Evolutionary conservation across 164 flowering plant species (phyloP), one percentile per base, ranked within the genome.

Genomic region (Annona squamosa): DNA sequence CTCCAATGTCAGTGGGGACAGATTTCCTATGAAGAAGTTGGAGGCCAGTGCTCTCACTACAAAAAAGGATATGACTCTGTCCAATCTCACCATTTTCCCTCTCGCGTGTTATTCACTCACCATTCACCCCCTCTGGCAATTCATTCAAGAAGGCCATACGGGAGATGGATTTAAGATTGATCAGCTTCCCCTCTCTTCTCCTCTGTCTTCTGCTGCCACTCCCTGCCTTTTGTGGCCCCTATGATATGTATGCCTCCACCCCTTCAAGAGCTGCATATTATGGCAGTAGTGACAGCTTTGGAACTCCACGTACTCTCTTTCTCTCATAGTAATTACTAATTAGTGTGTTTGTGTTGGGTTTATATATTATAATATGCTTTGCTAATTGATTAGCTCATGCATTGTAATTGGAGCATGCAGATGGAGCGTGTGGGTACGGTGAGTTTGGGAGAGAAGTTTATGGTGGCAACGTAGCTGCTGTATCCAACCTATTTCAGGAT

Each of bases 371-470:
- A 26, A 26, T 26, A 26, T 26, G 37, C 37, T 26, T 26, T 26
- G 37, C 37, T 26, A 26, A 26, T 26, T 26, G 37, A 26, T 26
- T 26, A 26, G 37, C 37, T 26, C 37, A 26, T 26, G 37, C 37
- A 26, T 26, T 26, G 37, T 26, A 26, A 26, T 16, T 52, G 9
- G 10, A 9, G 13, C 16, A 64, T 59, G 48, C 81, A 94, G 99
- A 63, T 63, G 99, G 97, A 76, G 95, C 97, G 61, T 94, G 99
- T 80, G 97, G 99, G 17, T 92, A 46, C 73, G 93, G 90, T 3
- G 95, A 88, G 61, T 92, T 82, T 76, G 99, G 99, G 72, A 85
- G 86, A 75, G 86, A 75, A 7, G 76, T 91, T 16, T 80, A 92
- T 62, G 83, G 83, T 69, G 97, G 94, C 48, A 71, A 82, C 26